Percentiles rank a stretch among this genome's conserved stretches.
Conservation (phyloP, 2,329 filamentous ascomycete genomes). For the Cladophialophora exuberans region DNA sequence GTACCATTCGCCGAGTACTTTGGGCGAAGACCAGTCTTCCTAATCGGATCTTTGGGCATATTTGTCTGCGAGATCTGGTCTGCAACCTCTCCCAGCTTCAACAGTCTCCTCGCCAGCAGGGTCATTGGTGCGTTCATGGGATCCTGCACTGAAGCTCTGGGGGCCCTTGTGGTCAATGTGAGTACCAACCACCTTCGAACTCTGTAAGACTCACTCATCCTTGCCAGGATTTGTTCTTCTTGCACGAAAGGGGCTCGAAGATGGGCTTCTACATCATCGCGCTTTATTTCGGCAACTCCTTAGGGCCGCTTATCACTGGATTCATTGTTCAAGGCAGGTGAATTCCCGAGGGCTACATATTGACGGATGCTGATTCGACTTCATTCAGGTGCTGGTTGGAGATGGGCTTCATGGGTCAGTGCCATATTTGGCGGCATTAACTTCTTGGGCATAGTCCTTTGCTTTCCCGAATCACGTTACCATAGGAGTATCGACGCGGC, state of each 20-base stretch:
- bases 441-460: slow-evolving; percentile 9
- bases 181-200: background rate
- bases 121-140: slow-evolving; percentile 1
- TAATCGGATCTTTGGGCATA: slow-evolving; percentile 38
- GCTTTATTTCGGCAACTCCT: slow-evolving; percentile 14
- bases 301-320: slow-evolving; percentile 8
- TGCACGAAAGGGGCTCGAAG: slow-evolving; percentile 17
- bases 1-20: slow-evolving; percentile 38
- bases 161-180: slow-evolving; percentile 17
- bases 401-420: slow-evolving; percentile 8
- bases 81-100: background rate
- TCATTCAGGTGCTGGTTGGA: slow-evolving; percentile 5
- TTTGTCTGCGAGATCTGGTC: slow-evolving; percentile 36
- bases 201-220: background rate
- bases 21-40: slow-evolving; percentile 41
- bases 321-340: slow-evolving; percentile 14
- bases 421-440: slow-evolving; percentile 14
- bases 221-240: slow-evolving; percentile 14
- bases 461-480: slow-evolving; percentile 10
- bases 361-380: background rate
- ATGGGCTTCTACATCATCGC: slow-evolving; percentile 12
- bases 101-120: slow-evolving; percentile 9
- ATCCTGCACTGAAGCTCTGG: slow-evolving; percentile 9
- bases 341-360: no score
- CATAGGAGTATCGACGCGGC: slow-evolving; percentile 1